A percentile compares a stretch with the other conserved stretches of the same genome.
phyloP scores from a whole-genome alignment of 2,329 filamentous ascomycete species.

The Metarhizium brunneum region DNA sequence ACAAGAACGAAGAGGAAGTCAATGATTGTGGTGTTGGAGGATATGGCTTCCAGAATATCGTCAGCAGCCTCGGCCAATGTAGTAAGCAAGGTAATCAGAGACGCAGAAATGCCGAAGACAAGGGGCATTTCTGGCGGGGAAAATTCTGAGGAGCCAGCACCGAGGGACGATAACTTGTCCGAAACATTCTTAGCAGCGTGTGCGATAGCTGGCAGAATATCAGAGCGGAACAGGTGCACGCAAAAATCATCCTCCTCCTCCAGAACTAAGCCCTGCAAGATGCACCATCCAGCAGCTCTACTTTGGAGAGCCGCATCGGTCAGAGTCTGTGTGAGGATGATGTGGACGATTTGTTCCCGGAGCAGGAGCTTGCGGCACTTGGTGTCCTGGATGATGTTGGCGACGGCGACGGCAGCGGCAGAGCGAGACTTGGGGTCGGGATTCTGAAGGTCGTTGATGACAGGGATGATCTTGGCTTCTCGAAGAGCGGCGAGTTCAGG shows the following conservation, averaged over 20 bases:
- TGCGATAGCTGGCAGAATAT: constrained; percentile 51
- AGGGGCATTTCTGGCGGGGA: constrained; percentile 44
- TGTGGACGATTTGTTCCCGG: constrained; percentile 55
- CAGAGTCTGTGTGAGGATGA: constrained; percentile 53
- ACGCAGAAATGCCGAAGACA: constrained; percentile 44
- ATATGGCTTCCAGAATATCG: constrained; percentile 48
- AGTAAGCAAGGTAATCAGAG: constrained; percentile 42
- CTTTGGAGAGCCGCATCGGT: constrained; percentile 55
- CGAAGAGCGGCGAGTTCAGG: constrained; percentile 55
- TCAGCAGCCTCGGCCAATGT: constrained; percentile 50
- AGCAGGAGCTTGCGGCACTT: constrained; percentile 56
- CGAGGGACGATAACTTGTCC: constrained; percentile 31
- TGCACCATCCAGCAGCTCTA: constrained; percentile 58
- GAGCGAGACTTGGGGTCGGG: constrained; percentile 50
- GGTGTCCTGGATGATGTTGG: constrained; percentile 52
- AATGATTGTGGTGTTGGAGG: constrained; percentile 36
- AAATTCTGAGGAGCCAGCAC: constrained; percentile 34
- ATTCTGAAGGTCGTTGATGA: constrained; percentile 51
- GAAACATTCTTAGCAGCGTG: constrained; percentile 42
- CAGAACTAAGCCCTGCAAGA: constrained; percentile 49
- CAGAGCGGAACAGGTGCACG: constrained; percentile 53
- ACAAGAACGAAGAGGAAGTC: constrained; percentile 47
- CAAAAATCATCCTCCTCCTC: constrained; percentile 60
- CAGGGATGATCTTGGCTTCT: constrained; percentile 53
- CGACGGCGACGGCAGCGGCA: constrained; percentile 48